phyloP scores from a whole-genome alignment of 345 rosid genomes.

The Hibiscus tridactylites region DNA sequence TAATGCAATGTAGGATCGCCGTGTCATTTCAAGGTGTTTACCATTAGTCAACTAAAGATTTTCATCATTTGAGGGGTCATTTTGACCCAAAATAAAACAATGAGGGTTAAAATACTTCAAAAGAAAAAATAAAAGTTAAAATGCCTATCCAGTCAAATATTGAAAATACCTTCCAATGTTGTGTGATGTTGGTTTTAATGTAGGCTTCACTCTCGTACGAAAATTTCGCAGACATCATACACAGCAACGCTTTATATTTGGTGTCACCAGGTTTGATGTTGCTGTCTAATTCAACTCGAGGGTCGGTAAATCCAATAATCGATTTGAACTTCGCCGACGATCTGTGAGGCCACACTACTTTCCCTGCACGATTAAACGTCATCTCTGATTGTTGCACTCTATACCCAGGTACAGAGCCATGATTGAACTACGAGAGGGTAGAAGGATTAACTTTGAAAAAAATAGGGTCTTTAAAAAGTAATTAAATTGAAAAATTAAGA shows the following conservation, averaged over 20 bases:
- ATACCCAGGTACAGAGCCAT: too few species aligned
- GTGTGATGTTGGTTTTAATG: slow-evolving; percentile 16
- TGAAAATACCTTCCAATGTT: slow-evolving; percentile 36
- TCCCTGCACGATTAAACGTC: slow-evolving; percentile 22
- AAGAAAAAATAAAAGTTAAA: too few species aligned
- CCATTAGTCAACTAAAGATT: too few species aligned
- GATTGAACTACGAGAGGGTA: too few species aligned
- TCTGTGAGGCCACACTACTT: slow-evolving; percentile 29
- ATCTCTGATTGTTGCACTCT: neutral
- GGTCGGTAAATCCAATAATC: slow-evolving; percentile 15
- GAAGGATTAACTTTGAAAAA: too few species aligned
- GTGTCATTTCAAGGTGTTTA: too few species aligned
- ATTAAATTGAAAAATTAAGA: too few species aligned
- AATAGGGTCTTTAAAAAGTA: too few species aligned
- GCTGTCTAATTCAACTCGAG: slow-evolving; percentile 34
- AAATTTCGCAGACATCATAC: slow-evolving; percentile 52
- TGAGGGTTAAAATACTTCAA: too few species aligned
- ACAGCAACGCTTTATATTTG: slow-evolving; percentile 32
- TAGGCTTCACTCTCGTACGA: slow-evolving; percentile 27
- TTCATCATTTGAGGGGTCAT: too few species aligned
- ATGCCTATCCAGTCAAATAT: neutral
- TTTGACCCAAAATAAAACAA: too few species aligned
- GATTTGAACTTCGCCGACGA: slow-evolving; percentile 33
- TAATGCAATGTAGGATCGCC: too few species aligned
- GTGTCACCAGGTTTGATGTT: slow-evolving; percentile 19